Evolutionary conservation across 2,329 filamentous ascomycete species (phyloP).

Genomic region (Gnomoniopsis sp.): DNA sequence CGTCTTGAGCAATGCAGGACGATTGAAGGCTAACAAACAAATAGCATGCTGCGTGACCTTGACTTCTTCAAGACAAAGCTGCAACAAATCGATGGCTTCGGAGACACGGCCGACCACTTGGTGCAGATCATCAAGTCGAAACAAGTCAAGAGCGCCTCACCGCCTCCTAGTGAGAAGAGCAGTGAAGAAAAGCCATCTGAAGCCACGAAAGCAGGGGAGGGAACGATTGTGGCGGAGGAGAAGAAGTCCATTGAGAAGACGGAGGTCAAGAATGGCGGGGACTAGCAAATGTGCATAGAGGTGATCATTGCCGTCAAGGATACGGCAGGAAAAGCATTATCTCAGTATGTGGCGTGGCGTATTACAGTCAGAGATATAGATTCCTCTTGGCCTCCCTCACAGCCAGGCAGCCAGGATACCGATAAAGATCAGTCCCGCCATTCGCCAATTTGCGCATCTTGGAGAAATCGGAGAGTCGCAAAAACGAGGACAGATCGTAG

Average conservation of each 20-base stretch:
- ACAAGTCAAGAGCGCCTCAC: conserved; percentile 31
- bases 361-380: conserved; percentile 8
- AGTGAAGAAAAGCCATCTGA: conserved; percentile 19
- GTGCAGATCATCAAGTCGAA: conserved; percentile 63
- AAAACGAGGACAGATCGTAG: background rate
- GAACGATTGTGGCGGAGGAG: background rate
- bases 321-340: background rate
- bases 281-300: background rate
- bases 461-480: background rate
- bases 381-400: background rate
- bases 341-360: conserved; percentile 6
- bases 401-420: background rate
- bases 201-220: conserved; percentile 3
- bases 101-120: conserved; percentile 68
- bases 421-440: background rate
- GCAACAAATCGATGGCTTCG: conserved; percentile 75
- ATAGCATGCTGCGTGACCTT: conserved; percentile 72
- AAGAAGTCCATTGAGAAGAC: conserved; percentile 1
- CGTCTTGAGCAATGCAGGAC: background rate
- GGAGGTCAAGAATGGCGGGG: background rate
- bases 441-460: background rate
- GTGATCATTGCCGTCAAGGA: background rate
- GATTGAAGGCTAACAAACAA: background rate
- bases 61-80: conserved; percentile 69
- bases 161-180: conserved; percentile 16